Percentiles rank a stretch among this genome's conserved stretches.
phyloP scores from a whole-genome alignment of 1,284 basidiomycete genomes.

The Waitea zeae region DNA sequence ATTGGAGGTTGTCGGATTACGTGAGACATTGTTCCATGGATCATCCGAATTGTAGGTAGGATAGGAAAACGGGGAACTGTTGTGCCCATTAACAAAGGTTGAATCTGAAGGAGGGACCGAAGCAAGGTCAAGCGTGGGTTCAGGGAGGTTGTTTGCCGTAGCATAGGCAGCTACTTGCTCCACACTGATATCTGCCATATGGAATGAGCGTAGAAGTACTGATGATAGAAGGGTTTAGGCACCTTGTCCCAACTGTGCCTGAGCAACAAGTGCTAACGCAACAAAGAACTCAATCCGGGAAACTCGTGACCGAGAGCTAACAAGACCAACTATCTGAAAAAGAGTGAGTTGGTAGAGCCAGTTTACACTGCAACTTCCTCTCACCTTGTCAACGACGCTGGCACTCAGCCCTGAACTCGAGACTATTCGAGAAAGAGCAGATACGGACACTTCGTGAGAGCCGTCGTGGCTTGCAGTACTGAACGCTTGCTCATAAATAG shows the following conservation, averaged over 20 bases:
- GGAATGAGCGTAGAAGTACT: slow-evolving; percentile 4
- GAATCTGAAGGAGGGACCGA: slow-evolving; percentile 35
- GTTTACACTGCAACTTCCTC: slow-evolving; percentile 7
- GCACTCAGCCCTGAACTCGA: slow-evolving; percentile 64
- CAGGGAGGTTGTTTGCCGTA: slow-evolving; percentile 53
- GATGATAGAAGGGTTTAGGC: slow-evolving; percentile 8
- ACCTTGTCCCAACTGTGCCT: slow-evolving; percentile 75
- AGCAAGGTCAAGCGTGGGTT: slow-evolving; percentile 46
- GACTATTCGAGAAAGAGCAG: slow-evolving; percentile 63
- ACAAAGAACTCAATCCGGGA: slow-evolving; percentile 81
- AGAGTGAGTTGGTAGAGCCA: slow-evolving; percentile 1
- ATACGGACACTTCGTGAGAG: slow-evolving; percentile 64
- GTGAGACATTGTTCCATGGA: slow-evolving; percentile 41
- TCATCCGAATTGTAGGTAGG: slow-evolving; percentile 42
- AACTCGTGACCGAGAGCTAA: slow-evolving; percentile 58
- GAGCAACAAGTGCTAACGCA: slow-evolving; percentile 68
- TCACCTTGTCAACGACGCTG: slow-evolving; percentile 63
- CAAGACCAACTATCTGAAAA: slow-evolving; percentile 63
- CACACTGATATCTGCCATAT: slow-evolving; percentile 48
- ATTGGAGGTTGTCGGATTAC: too few relatives aligned
- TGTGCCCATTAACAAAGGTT: slow-evolving; percentile 15
- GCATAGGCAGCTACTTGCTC: slow-evolving; percentile 64
- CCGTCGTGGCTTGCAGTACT: slow-evolving; percentile 47
- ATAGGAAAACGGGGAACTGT: slow-evolving; percentile 19
- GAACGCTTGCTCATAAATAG: slow-evolving; percentile 60